These are phyloP conservation scores for Prunus dulcis DNA, from an alignment of 306 rosid genomes.

Conservation along the genomic window DNA sequence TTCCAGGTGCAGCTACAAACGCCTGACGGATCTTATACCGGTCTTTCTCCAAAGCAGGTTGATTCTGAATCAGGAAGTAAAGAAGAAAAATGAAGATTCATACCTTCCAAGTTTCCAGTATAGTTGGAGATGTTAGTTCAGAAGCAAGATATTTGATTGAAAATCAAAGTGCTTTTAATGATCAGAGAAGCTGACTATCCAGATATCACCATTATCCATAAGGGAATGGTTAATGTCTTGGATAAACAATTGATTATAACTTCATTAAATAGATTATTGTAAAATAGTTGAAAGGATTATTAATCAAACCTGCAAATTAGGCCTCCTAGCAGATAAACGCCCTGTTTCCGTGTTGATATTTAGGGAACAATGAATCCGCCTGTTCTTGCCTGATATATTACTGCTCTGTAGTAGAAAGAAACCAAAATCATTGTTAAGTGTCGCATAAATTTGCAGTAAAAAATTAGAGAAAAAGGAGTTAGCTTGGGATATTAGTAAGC, in stretches of 20 bases:
- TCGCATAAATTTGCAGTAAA: neutral
- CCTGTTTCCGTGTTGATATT: conserved; percentile 94
- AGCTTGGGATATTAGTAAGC: neutral
- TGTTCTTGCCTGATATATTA: conserved; percentile 78
- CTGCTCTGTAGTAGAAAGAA: conserved; percentile 56
- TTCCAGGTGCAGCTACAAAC: conserved; percentile 87
- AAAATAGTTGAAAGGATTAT: neutral
- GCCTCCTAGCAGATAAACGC: conserved; percentile 93
- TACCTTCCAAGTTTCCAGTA: conserved; percentile 7
- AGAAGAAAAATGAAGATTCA: neutral
- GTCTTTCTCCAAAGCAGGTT: conserved; percentile 97
- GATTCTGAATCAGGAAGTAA: conserved; percentile 58
- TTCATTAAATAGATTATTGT: conserved; percentile 1
- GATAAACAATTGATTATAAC: neutral
- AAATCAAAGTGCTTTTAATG: neutral
- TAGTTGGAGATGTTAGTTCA: neutral
- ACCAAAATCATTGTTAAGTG: conserved; percentile 12
- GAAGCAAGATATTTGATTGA: neutral
- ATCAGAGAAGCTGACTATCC: conserved; percentile 4
- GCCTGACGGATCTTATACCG: conserved; percentile 97
- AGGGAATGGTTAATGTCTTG: neutral
- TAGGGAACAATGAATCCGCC: conserved; percentile 84
- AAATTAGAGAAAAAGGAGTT: neutral
- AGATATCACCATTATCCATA: conserved; percentile 2
- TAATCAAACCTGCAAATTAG: conserved; percentile 80